Evolutionary conservation across 2,329 filamentous ascomycete species (phyloP).

Genomic region (Raffaelea ambrosiae): DNA sequence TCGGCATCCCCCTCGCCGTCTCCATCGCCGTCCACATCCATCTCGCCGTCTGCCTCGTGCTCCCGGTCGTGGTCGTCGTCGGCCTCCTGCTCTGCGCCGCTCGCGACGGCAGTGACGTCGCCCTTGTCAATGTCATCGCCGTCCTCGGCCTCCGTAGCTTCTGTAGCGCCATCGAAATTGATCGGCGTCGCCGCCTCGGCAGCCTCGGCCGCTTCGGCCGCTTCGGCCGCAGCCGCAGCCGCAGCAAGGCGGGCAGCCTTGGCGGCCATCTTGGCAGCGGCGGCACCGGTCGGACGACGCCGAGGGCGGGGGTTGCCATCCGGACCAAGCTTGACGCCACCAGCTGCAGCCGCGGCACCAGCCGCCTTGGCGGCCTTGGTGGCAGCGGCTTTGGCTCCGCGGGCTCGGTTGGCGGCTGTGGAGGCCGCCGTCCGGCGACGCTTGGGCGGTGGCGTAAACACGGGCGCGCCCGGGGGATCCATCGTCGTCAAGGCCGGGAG

Average conservation of each 20-base stretch:
- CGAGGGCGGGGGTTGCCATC: no score
- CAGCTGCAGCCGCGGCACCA: constrained; percentile 10
- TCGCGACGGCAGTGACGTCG: constrained; percentile 37
- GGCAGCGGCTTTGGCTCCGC: background rate
- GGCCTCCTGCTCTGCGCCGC: no score
- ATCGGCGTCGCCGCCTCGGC: constrained; percentile 34
- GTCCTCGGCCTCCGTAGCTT: constrained; percentile 21
- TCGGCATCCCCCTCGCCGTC: background rate
- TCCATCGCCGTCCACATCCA: constrained; percentile 31
- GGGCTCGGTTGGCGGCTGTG: constrained; percentile 4
- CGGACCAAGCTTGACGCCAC: no score
- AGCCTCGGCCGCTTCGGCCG: constrained; percentile 22
- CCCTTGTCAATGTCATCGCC: constrained; percentile 48
- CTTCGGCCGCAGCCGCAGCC: constrained; percentile 14
- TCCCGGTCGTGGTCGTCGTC: constrained; percentile 33
- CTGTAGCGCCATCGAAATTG: constrained; percentile 30
- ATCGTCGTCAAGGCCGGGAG: no score
- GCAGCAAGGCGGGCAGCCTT: constrained; percentile 5
- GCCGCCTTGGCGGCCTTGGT: constrained; percentile 1
- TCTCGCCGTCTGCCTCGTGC: constrained; percentile 30
- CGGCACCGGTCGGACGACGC: no score
- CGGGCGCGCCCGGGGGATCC: background rate
- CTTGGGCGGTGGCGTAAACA: background rate
- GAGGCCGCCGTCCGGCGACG: constrained; percentile 6
- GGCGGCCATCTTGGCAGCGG: background rate